phyloP scores from a whole-genome alignment of 1,284 basidiomycete genomes.

The Mycena sp. region DNA sequence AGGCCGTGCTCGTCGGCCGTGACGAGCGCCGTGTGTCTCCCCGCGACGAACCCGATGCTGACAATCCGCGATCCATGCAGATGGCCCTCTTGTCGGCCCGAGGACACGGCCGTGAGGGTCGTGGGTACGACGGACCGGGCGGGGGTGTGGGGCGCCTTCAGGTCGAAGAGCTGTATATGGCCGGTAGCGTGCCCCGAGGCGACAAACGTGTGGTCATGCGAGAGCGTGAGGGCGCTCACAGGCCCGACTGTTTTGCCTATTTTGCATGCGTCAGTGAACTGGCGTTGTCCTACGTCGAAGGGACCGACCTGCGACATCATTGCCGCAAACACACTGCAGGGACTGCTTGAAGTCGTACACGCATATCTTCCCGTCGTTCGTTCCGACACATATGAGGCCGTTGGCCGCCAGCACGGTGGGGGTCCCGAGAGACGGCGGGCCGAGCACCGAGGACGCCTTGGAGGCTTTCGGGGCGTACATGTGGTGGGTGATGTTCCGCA shows the following conservation, averaged over 20 bases:
- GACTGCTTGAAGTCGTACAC: constrained; percentile 95
- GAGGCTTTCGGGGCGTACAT: constrained; percentile 59
- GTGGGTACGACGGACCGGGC: constrained; percentile 81
- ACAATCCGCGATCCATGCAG: constrained; percentile 87
- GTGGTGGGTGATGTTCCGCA: constrained; percentile 67
- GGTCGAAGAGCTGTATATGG: constrained; percentile 88
- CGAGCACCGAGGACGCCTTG: constrained; percentile 72
- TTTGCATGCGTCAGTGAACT: constrained; percentile 7
- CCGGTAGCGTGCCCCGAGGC: constrained; percentile 91
- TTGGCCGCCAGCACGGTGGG: constrained; percentile 89
- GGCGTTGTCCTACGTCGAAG: background rate
- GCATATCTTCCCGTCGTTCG: constrained; percentile 78
- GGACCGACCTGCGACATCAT: constrained; percentile 68
- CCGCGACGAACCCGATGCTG: constrained; percentile 91
- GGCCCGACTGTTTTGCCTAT: constrained; percentile 73
- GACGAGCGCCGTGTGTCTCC: constrained; percentile 93
- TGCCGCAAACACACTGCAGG: constrained; percentile 81
- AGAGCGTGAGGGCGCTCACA: constrained; percentile 92
- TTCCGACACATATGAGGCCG: constrained; percentile 92
- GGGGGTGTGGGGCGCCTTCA: constrained; percentile 74
- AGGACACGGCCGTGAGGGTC: constrained; percentile 68
- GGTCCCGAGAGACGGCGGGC: constrained; percentile 61
- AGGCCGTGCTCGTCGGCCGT: constrained; percentile 92
- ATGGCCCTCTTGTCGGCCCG: constrained; percentile 95
- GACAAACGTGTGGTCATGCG: constrained; percentile 93